These are phyloP conservation scores for Wickerhamiella pararugosa DNA, from an alignment of 1,139 yeast species.

Conservation along the genomic window DNA sequence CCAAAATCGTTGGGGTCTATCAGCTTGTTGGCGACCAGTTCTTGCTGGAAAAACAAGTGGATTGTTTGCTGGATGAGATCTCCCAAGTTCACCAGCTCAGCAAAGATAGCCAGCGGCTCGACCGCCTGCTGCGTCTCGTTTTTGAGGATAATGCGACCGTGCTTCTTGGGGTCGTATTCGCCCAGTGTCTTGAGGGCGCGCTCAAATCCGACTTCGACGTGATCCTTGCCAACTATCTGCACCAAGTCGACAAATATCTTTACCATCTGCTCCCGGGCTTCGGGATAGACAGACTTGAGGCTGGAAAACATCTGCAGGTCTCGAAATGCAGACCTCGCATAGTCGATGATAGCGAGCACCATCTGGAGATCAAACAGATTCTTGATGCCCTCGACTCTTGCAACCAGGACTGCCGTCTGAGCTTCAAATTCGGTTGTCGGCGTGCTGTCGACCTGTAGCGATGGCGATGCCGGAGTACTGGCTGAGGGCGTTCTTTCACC, in stretches of 20 bases:
- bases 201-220: conserved; percentile 67
- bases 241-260: conserved; percentile 53
- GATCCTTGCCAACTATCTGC: conserved; percentile 50
- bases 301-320: conserved; percentile 24
- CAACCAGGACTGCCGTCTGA: conserved; percentile 30
- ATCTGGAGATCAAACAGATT: conserved; percentile 30
- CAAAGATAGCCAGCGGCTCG: conserved; percentile 74
- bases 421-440: conserved; percentile 33
- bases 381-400: conserved; percentile 28
- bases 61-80: conserved; percentile 88
- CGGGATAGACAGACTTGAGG: conserved; percentile 22
- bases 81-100: conserved; percentile 83
- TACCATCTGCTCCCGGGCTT: conserved; percentile 29
- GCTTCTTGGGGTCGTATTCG: conserved; percentile 51
- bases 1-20: conserved; percentile 65
- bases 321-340: conserved; percentile 26
- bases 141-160: conserved; percentile 21
- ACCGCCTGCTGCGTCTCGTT: conserved; percentile 25
- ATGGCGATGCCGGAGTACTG: not conserved
- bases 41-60: conserved; percentile 81
- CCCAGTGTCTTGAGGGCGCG: conserved; percentile 59
- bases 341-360: conserved; percentile 27
- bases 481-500: not conserved
- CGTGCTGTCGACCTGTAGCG: conserved; percentile 6
- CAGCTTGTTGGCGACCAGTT: conserved; percentile 45